Percentiles rank a stretch among this genome's conserved stretches.
phyloP scores from a whole-genome alignment of 768 basidiomycete genomes.

The Tricholoma flavovirens region DNA sequence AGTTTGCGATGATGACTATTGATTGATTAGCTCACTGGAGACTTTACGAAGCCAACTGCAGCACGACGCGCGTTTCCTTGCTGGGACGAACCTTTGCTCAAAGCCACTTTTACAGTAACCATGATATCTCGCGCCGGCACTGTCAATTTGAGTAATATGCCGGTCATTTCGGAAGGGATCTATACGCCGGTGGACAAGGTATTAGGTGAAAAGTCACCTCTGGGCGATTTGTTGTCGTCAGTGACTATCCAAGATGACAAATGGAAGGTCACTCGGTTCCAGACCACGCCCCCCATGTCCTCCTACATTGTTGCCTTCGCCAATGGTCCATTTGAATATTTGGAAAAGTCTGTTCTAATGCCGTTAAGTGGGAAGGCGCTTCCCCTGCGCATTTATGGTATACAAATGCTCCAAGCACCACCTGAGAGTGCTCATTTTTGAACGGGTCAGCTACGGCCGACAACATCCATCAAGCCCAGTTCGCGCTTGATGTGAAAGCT shows the following conservation, averaged over 20 bases:
- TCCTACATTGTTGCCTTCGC: constrained; percentile 87
- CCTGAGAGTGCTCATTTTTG: neutral
- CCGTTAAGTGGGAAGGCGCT: constrained; percentile 75
- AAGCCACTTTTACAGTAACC: constrained; percentile 74
- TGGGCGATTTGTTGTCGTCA: constrained; percentile 37
- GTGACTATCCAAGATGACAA: constrained; percentile 32
- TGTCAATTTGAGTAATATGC: constrained; percentile 85
- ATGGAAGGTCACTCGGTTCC: constrained; percentile 84
- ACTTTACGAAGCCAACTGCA: constrained; percentile 60
- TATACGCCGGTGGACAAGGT: constrained; percentile 28
- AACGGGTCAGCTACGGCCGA: constrained; percentile 62
- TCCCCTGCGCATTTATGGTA: constrained; percentile 82
- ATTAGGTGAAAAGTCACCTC: constrained; percentile 23
- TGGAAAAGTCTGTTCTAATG: constrained; percentile 73
- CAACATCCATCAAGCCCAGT: constrained; percentile 76
- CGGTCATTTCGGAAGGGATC: constrained; percentile 55
- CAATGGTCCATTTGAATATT: constrained; percentile 68
- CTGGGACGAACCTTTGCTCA: constrained; percentile 92
- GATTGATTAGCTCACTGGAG: constrained; percentile 2
- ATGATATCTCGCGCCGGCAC: constrained; percentile 76
- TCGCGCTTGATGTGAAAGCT: constrained; percentile 83
- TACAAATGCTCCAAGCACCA: constrained; percentile 11
- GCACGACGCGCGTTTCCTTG: constrained; percentile 81
- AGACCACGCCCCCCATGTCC: constrained; percentile 81
- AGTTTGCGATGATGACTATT: constrained; percentile 1